phyloP scores from a whole-genome alignment of 805 yeast species.

The Pichia kluyveri region DNA sequence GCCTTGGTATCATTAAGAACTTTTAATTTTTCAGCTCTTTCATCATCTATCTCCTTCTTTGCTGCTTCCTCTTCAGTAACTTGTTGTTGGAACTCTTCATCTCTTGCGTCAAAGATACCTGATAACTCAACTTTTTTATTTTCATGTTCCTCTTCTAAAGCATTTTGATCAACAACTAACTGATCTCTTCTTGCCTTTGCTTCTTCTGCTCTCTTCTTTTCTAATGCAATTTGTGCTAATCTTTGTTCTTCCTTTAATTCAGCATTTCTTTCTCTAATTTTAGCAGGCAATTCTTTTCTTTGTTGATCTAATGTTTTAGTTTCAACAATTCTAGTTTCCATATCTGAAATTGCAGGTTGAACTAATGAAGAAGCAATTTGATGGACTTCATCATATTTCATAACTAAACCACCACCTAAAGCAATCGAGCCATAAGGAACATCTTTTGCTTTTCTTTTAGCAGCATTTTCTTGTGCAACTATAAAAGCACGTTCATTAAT shows the following conservation, averaged over 20 bases:
- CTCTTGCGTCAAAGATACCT: slow-evolving; percentile 30
- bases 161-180: slow-evolving; percentile 40
- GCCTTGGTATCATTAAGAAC: slow-evolving; percentile 35
- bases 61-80: slow-evolving; percentile 31
- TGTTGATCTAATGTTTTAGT: slow-evolving; percentile 56
- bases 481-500: slow-evolving; percentile 64
- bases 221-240: slow-evolving; percentile 29
- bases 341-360: slow-evolving; percentile 71
- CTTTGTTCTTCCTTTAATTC: slow-evolving; percentile 30
- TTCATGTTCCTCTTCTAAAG: slow-evolving; percentile 34
- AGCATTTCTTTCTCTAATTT: slow-evolving; percentile 32
- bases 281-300: slow-evolving; percentile 31
- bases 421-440: slow-evolving; percentile 49
- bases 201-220: slow-evolving; percentile 24
- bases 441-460: slow-evolving; percentile 37
- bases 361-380: slow-evolving; percentile 73
- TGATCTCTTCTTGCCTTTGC: slow-evolving; percentile 34
- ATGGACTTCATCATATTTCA: slow-evolving; percentile 69
- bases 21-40: slow-evolving; percentile 36
- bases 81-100: slow-evolving; percentile 32
- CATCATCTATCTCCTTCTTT: slow-evolving; percentile 31
- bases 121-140: slow-evolving; percentile 27
- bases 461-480: slow-evolving; percentile 61
- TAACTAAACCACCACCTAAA: slow-evolving; percentile 81
- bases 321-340: slow-evolving; percentile 52